Conservation (phyloP, 306 rosid species). For the Quercus alba region DNA sequence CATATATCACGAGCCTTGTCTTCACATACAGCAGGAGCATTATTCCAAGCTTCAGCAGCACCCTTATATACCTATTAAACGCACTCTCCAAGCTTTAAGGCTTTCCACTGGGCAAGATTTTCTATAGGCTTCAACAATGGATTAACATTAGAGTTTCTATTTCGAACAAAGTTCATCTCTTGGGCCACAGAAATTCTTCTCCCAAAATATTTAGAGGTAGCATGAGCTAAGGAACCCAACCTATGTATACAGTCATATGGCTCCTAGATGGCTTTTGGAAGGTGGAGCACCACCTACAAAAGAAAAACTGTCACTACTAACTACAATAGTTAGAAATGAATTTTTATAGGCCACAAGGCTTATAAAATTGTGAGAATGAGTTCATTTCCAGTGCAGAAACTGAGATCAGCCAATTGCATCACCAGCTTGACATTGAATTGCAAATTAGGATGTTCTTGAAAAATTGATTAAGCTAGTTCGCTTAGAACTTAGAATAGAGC, state of each 20-base stretch:
- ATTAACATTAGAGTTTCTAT: not conserved
- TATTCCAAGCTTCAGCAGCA: too few species aligned
- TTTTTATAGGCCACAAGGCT: not conserved
- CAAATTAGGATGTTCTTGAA: not conserved
- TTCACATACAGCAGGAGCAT: too few species aligned
- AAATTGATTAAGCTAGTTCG: not conserved
- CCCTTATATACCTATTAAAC: too few species aligned
- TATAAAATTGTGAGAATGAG: not conserved
- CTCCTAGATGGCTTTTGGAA: slow-evolving; percentile 52
- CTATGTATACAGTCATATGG: slow-evolving; percentile 47
- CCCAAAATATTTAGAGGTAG: not conserved
- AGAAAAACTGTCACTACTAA: slow-evolving; percentile 14
- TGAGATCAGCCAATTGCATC: not conserved
- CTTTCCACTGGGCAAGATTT: too few species aligned
- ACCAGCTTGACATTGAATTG: not conserved
- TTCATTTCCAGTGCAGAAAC: not conserved
- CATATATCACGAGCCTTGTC: too few species aligned
- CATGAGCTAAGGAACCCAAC: slow-evolving; percentile 31
- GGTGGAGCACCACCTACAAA: slow-evolving; percentile 56
- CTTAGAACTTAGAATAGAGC: not conserved
- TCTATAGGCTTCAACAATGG: too few species aligned
- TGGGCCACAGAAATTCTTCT: slow-evolving; percentile 3
- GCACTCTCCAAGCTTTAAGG: too few species aligned
- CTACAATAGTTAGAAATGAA: slow-evolving; percentile 1
- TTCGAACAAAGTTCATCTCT: too few species aligned